Conservation (phyloP, 768 basidiomycete species). For the Suillus clintonianus region DNA sequence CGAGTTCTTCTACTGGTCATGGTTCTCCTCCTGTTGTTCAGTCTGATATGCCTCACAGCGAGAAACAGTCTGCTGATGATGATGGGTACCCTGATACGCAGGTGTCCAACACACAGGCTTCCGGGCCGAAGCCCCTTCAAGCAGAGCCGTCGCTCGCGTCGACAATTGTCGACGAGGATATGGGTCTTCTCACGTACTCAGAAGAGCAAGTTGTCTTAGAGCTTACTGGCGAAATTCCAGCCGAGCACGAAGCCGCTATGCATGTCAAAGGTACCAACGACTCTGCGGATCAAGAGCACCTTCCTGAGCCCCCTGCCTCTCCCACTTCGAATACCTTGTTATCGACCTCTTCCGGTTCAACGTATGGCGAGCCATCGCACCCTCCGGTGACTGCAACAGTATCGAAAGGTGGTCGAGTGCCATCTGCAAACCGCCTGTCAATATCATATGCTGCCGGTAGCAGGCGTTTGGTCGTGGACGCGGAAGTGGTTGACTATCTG, state of each 20-base stretch:
- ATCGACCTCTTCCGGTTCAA: constrained; percentile 34
- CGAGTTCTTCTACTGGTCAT: constrained; percentile 51
- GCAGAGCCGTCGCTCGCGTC: constrained; percentile 48
- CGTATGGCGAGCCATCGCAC: constrained; percentile 48
- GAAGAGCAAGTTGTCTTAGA: constrained; percentile 23
- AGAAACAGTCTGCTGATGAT: constrained; percentile 47
- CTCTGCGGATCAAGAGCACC: constrained; percentile 42
- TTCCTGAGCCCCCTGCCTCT: constrained; percentile 62
- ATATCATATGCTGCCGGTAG: constrained; percentile 93
- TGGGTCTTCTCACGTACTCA: constrained; percentile 29
- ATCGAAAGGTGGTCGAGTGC: constrained; percentile 44
- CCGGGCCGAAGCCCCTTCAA: constrained; percentile 38
- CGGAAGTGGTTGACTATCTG: constrained; percentile 80
- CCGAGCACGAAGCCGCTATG: constrained; percentile 16
- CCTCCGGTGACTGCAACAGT: constrained; percentile 22
- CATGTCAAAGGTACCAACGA: constrained; percentile 19
- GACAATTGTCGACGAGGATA: constrained; percentile 52
- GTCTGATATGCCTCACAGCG: constrained; percentile 38
- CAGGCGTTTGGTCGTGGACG: constrained; percentile 84
- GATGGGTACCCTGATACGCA: constrained; percentile 48
- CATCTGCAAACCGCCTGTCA: constrained; percentile 86
- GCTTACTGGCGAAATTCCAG: constrained; percentile 17
- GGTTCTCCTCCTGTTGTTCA: constrained; percentile 44
- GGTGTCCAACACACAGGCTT: constrained; percentile 26
- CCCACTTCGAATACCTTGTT: constrained; percentile 51